Evolutionary conservation across 75 land plant genomes (phyloP).

Genomic region (Pinus taeda): DNA sequence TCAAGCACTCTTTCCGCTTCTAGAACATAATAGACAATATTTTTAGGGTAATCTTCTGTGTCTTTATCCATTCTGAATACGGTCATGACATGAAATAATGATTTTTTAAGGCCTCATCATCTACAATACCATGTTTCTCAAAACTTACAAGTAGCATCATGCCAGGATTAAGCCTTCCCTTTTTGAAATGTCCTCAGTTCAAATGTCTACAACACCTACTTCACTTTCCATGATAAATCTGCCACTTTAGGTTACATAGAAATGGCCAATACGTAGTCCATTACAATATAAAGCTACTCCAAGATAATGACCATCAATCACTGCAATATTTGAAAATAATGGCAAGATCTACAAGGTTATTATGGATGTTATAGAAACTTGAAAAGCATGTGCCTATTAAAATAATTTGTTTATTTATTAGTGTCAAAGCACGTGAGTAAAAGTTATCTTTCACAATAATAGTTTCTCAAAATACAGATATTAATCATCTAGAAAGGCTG

Average conservation of each 20-base stretch:
- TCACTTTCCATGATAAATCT: constrained; percentile 99
- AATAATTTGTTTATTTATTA: background rate
- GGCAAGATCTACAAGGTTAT: background rate
- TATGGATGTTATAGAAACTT: background rate
- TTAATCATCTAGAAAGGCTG: background rate
- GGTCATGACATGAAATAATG: constrained; percentile 75
- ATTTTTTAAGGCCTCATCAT: constrained; percentile 90
- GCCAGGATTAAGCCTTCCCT: constrained; percentile 97
- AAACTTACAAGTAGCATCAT: constrained; percentile 99
- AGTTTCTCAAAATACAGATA: background rate
- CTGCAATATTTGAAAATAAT: constrained; percentile 31
- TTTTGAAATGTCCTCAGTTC: constrained; percentile 81
- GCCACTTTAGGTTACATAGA: constrained; percentile 86
- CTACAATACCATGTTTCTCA: constrained; percentile 91
- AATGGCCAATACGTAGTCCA: constrained; percentile 95
- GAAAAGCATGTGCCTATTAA: background rate
- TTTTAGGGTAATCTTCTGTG: constrained; percentile 67
- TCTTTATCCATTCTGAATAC: constrained; percentile 86
- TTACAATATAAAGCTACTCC: constrained; percentile 97
- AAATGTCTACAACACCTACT: constrained; percentile 96
- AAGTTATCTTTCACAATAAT: too few relatives aligned
- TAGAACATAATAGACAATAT: constrained; percentile 74
- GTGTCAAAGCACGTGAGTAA: too few relatives aligned
- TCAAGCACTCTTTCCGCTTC: constrained; percentile 53
- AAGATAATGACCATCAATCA: constrained; percentile 96